A percentile compares a stretch with the other conserved stretches of the same genome.
Conservation (phyloP, 2,329 filamentous ascomycete species). For the Seiridium unicorne region DNA sequence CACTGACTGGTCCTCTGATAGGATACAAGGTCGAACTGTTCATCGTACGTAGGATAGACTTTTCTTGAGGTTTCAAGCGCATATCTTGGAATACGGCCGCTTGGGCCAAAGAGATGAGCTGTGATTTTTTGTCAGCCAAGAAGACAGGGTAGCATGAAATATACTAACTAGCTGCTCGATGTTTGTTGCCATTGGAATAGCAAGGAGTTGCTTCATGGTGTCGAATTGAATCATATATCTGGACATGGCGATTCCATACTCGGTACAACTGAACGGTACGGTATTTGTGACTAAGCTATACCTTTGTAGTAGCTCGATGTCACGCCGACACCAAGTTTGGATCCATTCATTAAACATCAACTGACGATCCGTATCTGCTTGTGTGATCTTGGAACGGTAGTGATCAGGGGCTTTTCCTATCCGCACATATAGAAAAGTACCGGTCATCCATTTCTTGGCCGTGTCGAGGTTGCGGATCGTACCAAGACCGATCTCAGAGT, state of each 20-base stretch:
- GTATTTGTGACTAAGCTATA: constrained; percentile 51
- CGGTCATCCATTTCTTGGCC: constrained; percentile 71
- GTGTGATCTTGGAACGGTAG: constrained; percentile 49
- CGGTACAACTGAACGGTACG: constrained; percentile 58
- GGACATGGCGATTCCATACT: constrained; percentile 79
- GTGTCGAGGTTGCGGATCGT: constrained; percentile 64
- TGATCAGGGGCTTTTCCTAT: constrained; percentile 68
- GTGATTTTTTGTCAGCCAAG: constrained; percentile 6
- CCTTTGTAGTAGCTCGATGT: constrained; percentile 64
- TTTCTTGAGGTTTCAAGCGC: constrained; percentile 69
- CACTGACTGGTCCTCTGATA: constrained; percentile 64
- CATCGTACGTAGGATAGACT: constrained; percentile 66
- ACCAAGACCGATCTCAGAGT: constrained; percentile 77
- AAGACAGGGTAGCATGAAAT: not conserved
- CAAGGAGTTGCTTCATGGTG: constrained; percentile 72
- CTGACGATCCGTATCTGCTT: not conserved
- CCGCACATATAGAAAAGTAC: constrained; percentile 77
- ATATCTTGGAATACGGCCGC: constrained; percentile 73
- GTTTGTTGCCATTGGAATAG: constrained; percentile 57
- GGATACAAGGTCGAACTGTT: constrained; percentile 73
- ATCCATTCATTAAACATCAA: constrained; percentile 60
- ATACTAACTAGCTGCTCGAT: constrained; percentile 67
- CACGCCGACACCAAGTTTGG: constrained; percentile 67
- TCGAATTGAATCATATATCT: constrained; percentile 77
- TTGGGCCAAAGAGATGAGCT: constrained; percentile 49